Base-by-base conservation (phyloP, 2,329 filamentous ascomycete species). In the Dothideomycetes sp. region DNA sequence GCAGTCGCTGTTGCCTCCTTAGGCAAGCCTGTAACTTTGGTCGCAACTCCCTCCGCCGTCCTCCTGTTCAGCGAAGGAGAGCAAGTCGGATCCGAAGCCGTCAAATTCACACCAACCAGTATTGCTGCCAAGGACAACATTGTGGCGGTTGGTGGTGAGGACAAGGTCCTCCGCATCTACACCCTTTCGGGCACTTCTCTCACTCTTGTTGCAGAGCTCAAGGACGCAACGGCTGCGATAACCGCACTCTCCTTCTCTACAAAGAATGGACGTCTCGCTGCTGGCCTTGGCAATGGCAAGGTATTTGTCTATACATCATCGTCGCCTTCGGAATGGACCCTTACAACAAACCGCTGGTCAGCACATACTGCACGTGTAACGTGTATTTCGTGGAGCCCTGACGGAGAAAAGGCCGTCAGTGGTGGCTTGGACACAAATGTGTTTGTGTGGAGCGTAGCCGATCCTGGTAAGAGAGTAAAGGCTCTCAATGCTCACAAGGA, bases 401-500 rank as follows among this genome's bases (percentile, higher is more conserved):
- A 75, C 14, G 83, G 81, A 10, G 81, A 80, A 16, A 83, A 87
- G 56, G 80, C 88, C 3, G 85, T 78, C 15, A 94, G 84, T 57
- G 89, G 88, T 10, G 81, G 78, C 34, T 65, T 98, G 36, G 91
- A 98, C 58, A 95, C 89, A 0, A 87, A 94, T 54, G 74, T 98
- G 15, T 88, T 85, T 57, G 79, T 94, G 19, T 98, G 91, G 86
- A 94, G 85, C 58, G 62, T 95, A 41, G 65, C 69, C 32, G 84
- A 85, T 56, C 89, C 89, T 1, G 87, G 85, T 2, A 84, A 84
- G 61, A 75, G 89, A 49, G 75, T 93, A 49, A 89, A 91, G 66
- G 81, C 79, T 11, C 64, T 78, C 16, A 94, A 94, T 55, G 87
- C 89, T 36, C 91, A 98, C 65, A 95, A 95, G 65, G 91, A 96